These are phyloP conservation scores for Chlamydomonas asymmetrica DNA, from an alignment of 139 green algal species.

Conservation along the genomic window DNA sequence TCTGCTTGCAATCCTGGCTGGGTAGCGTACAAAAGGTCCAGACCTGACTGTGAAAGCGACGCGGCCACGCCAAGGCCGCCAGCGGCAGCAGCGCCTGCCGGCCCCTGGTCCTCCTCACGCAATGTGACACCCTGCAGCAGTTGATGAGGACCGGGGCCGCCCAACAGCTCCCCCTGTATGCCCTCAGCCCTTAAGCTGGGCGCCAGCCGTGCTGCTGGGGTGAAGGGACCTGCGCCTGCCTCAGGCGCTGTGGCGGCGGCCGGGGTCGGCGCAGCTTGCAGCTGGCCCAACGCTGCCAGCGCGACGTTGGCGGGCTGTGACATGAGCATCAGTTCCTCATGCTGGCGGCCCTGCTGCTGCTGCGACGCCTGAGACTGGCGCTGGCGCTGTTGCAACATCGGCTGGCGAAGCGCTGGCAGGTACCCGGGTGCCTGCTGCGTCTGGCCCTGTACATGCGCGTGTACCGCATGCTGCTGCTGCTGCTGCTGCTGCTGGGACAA, in stretches of 20 bases:
- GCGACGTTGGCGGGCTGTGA: slow-evolving; percentile 23
- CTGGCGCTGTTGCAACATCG: not conserved
- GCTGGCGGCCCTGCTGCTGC: not conserved
- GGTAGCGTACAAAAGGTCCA: too few species aligned
- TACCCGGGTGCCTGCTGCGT: not conserved
- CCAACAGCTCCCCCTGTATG: too few species aligned
- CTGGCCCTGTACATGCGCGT: not conserved
- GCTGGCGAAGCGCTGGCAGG: not conserved
- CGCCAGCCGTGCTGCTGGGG: not conserved
- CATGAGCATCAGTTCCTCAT: not conserved
- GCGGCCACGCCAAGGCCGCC: too few species aligned
- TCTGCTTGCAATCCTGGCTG: too few species aligned
- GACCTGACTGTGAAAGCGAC: too few species aligned
- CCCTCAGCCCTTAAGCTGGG: too few species aligned
- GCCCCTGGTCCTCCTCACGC: too few species aligned
- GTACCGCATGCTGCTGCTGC: slow-evolving; percentile 2
- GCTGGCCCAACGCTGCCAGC: too few species aligned
- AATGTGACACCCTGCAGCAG: too few species aligned
- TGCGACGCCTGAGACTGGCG: not conserved
- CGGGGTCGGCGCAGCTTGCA: not conserved
- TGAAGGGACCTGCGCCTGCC: not conserved
- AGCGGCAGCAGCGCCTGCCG: too few species aligned
- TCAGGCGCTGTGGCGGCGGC: not conserved
- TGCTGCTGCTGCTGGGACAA: slow-evolving; percentile 13
- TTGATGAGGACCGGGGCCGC: too few species aligned